phyloP scores from a whole-genome alignment of 164 flowering plant genomes.

The Vitis cinerea region DNA sequence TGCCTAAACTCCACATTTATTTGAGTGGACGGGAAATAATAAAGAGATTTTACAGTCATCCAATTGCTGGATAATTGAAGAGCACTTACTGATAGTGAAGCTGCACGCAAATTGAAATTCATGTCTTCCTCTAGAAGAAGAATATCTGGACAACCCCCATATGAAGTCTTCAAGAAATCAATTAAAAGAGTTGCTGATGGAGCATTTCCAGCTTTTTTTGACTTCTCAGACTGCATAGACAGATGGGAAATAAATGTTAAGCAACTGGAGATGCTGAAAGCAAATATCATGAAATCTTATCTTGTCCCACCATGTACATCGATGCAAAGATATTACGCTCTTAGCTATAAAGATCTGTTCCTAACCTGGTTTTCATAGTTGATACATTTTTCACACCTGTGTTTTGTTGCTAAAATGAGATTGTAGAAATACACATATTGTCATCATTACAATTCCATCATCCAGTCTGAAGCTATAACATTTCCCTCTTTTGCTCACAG shows the following conservation, averaged over 20 bases:
- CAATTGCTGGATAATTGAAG: neutral
- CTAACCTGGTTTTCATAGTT: no score
- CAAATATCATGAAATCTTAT: no score
- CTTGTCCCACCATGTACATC: no score
- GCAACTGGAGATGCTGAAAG: neutral
- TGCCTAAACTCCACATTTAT: no score
- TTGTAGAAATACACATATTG: no score
- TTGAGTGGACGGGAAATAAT: neutral
- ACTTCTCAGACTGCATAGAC: slow-evolving; percentile 79
- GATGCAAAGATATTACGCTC: no score
- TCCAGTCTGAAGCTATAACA: no score
- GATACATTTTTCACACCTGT: no score
- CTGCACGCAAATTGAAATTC: slow-evolving; percentile 78
- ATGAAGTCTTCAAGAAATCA: slow-evolving; percentile 64
- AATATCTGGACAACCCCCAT: slow-evolving; percentile 39
- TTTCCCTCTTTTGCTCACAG: no score
- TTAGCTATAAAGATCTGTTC: no score
- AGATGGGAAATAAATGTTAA: neutral
- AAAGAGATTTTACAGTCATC: neutral
- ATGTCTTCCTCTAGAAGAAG: slow-evolving; percentile 81
- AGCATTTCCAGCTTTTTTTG: slow-evolving; percentile 78
- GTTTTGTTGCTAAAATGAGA: no score
- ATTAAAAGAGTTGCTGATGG: slow-evolving; percentile 54
- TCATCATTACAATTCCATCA: no score
- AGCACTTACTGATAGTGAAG: slow-evolving; percentile 67